Base-by-base conservation (phyloP, 2,329 filamentous ascomycete genomes). In the Fusarium oxysporum region DNA sequence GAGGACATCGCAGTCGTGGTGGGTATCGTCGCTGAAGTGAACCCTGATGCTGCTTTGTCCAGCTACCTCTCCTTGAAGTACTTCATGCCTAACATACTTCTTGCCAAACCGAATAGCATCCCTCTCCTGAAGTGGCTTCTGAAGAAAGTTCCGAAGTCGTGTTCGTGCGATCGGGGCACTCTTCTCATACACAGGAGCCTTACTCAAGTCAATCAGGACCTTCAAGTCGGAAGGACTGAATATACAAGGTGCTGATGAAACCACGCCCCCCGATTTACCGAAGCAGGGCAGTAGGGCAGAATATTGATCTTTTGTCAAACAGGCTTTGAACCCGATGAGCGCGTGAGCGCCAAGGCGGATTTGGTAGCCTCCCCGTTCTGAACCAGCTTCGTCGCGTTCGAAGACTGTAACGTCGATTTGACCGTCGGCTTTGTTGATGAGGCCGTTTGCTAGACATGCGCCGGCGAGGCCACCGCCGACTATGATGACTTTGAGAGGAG, bases 1-100 rank as follows among this genome's bases (percentile, higher is more conserved):
- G 0, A 63, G 55, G 0, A 63, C 10, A 4, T 63, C 43, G 9
- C 43, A 63, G 3, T 61, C 55, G 0, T 41, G 16, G 9, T 60
- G 16, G 1, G 43, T 23, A 3, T 37, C 11, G 23, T 43, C 60
- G 1, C 32, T 30, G 1, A 61, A 63, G 17, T 61, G 16, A 4
- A 48, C 55, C 5, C 55, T 63, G 1, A 63, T 35, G 3, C 11
- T 35, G 13, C 14, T 62, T 5, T 59, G 32, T 1, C 17, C 59
- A n/a, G 8, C 12, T 6, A 0, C 4, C 6, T 35, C 23, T 0
- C 5, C 35, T 12, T 17, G 1, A 0, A 60, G 5, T 1, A 35
- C 30, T n/a, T 63, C 41, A 14, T 41, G 60, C 4, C 2, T 21
- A 6, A 30, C 1, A 5, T 23, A 60, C 21, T 60, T 63, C 43